Evolutionary conservation across 1,284 basidiomycete genomes (phyloP).

Genomic region (Leccinum subrobustum): DNA sequence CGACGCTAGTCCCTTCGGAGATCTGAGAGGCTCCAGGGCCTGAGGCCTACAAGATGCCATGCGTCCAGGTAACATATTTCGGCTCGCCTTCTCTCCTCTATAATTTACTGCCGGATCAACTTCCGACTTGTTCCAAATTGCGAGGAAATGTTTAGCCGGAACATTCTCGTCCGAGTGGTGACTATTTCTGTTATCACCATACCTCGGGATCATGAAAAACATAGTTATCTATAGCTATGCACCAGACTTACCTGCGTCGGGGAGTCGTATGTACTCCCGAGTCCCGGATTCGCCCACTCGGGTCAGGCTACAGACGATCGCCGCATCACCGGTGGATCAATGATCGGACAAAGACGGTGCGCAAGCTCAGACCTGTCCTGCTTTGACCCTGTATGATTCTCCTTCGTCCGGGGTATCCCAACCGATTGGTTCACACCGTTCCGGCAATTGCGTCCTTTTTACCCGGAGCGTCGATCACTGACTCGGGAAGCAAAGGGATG

Average conservation of each 20-base stretch:
- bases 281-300: background rate
- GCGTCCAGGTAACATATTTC: background rate
- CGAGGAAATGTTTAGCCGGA: background rate
- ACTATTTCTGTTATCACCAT: conserved; percentile 32
- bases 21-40: background rate
- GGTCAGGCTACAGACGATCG: background rate
- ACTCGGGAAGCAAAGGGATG: background rate
- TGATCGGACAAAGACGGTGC: background rate
- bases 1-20: background rate
- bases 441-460: background rate
- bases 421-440: background rate
- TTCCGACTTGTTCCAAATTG: background rate
- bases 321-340: background rate
- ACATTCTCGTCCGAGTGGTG: background rate
- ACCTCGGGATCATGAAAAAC: conserved; percentile 23
- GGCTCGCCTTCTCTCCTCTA: background rate
- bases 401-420: background rate
- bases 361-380: background rate
- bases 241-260: background rate
- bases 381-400: background rate
- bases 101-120: background rate
- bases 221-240: background rate
- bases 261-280: conserved; percentile 2
- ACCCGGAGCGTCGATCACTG: background rate
- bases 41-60: background rate